A percentile compares a stretch with the other conserved stretches of the same genome.
phyloP scores from a whole-genome alignment of 2,329 filamentous ascomycete genomes.

The Aulographum hederae region DNA sequence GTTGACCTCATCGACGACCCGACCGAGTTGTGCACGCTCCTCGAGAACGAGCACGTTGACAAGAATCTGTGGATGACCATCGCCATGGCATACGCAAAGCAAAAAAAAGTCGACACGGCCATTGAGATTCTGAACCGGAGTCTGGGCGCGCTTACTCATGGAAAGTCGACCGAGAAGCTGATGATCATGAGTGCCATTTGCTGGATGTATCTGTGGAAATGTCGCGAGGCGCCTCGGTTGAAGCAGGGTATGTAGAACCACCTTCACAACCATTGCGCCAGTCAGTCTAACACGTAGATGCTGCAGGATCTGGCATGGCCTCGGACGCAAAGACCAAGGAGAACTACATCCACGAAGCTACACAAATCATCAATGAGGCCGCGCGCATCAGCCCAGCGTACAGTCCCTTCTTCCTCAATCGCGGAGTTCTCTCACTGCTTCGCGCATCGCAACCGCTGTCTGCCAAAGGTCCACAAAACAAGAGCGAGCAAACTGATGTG shows the following conservation, averaged over 20 bases:
- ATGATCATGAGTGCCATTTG: conserved; percentile 70
- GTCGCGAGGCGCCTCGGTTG: conserved; percentile 57
- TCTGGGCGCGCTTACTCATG: conserved; percentile 49
- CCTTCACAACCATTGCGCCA: conserved; percentile 1
- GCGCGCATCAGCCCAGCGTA: conserved; percentile 84
- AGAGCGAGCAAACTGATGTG: conserved; percentile 55
- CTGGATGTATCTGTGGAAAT: conserved; percentile 85
- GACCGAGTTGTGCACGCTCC: conserved; percentile 81
- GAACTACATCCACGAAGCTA: conserved; percentile 79
- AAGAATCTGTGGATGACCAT: conserved; percentile 98
- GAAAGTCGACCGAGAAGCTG: conserved; percentile 62
- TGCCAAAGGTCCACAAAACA: conserved; percentile 44
- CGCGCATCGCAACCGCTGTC: conserved; percentile 57
- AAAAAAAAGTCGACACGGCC: conserved; percentile 75
- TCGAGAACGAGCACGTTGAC: conserved; percentile 84
- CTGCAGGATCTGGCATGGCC: conserved; percentile 31
- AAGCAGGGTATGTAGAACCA: conserved; percentile 27
- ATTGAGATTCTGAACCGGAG: conserved; percentile 56
- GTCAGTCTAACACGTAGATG: conserved; percentile 8
- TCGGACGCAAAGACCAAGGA: conserved; percentile 82
- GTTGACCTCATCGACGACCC: conserved; percentile 84
- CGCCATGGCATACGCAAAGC: conserved; percentile 88
- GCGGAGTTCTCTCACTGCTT: conserved; percentile 75
- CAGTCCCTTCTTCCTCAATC: conserved; percentile 75
- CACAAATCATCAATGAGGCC: conserved; percentile 84